Conservation (phyloP, 2,329 filamentous ascomycete genomes). For the Talaromyces amestolkiae region DNA sequence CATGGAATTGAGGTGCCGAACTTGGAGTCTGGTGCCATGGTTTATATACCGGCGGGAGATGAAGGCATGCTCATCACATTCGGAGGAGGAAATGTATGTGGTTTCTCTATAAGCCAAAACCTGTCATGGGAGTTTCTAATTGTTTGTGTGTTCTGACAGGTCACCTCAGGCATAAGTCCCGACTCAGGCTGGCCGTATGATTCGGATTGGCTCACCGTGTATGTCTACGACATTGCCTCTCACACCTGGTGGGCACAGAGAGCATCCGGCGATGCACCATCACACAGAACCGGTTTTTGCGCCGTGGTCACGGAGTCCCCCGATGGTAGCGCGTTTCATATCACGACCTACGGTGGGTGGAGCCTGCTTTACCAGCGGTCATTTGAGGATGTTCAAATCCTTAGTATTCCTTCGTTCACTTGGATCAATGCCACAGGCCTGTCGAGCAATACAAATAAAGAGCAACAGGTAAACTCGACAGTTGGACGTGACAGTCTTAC, state of each 20-base stretch:
- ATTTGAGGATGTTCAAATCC: slow-evolving; percentile 9
- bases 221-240: slow-evolving; percentile 20
- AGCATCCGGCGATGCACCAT: not conserved
- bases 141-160: not conserved
- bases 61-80: slow-evolving; percentile 20
- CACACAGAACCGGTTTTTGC: not conserved
- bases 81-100: slow-evolving; percentile 18
- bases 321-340: slow-evolving; percentile 4
- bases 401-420: not conserved
- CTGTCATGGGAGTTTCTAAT: not conserved
- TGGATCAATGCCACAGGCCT: not conserved
- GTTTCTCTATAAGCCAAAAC: not conserved
- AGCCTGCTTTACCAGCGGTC: slow-evolving; percentile 4
- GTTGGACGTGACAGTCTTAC: slow-evolving; percentile 7
- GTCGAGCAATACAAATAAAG: slow-evolving; percentile 5
- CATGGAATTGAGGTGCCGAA: slow-evolving; percentile 16
- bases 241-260: slow-evolving; percentile 15
- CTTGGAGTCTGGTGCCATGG: slow-evolving; percentile 15
- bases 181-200: slow-evolving; percentile 19
- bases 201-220: slow-evolving; percentile 15
- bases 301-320: slow-evolving; percentile 3
- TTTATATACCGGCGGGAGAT: slow-evolving; percentile 19
- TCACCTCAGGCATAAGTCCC: slow-evolving; percentile 18
- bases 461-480: slow-evolving; percentile 1
- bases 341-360: slow-evolving; percentile 11